Evolutionary conservation across 129 eudicot species (phyloP), one percentile per base, ranked within the genome.

Genomic region (Saposhnikovia divaricata): DNA sequence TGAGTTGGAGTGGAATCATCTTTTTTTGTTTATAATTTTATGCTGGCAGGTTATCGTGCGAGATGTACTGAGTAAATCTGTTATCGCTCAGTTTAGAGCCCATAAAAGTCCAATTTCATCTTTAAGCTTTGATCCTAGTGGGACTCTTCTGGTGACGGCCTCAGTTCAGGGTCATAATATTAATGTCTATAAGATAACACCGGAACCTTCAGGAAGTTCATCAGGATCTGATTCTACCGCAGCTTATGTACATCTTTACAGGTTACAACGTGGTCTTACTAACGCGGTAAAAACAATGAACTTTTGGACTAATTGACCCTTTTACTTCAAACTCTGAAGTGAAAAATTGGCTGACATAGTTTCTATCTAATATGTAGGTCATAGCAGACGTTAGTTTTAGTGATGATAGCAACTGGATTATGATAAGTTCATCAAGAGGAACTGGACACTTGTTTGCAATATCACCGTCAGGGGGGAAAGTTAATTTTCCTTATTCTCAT

Each of bases 351-450:
- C 43, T 28, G 53, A 68, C 63, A 73, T 45, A 28, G 45, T 9
- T 16, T 37, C 38, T 28, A 15, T 38, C 37, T 40, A 84, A 59
- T 77, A 51, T 43, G 37, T 89, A 93, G 98, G 89, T 92, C 73
- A 94, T 94, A 75, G 96, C 89, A 81, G 98, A 94, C 84, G 90
- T 94, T 81, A 91, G 97, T 85, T 94, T 94, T 84, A 94, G 98
- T 70, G 90, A 83, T 43, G 96, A 94, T 65, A 94, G 98, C 83
- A 88, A 84, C 37, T 94, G 98, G 98, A 82, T 94, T n/a, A 86
- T 89, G 86, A 86, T 94, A 78, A 94, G 97, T 74, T 90, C 98
- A n/a, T 88, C 96, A 25, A 83, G 97, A 80, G 98, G 98, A 75
- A 94, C 98, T 19, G 87, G 92, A 69, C 98, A 94, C 84, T 88